These are phyloP conservation scores for Euphrasia confusa DNA, from an alignment of 257 asterid genomes.

Conservation along the genomic window DNA sequence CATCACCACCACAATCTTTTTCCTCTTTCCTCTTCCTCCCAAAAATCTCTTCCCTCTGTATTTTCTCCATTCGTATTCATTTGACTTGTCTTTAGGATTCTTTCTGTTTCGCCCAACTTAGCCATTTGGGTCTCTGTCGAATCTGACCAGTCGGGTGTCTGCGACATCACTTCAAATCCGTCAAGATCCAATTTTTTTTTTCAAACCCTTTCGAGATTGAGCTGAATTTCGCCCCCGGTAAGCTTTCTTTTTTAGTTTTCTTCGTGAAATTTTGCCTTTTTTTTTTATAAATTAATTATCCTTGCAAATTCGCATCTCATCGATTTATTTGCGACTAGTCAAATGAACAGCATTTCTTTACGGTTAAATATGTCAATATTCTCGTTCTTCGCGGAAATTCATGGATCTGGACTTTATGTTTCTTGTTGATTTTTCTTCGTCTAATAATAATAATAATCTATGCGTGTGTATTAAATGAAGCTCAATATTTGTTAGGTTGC, in stretches of 20 bases:
- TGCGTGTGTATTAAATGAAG: slow-evolving; percentile 10
- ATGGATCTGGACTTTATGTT: slow-evolving; percentile 31
- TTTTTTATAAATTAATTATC: slow-evolving; percentile 3
- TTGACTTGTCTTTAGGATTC: slow-evolving; percentile 49
- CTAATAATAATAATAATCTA: neutral
- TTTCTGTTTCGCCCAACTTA: slow-evolving; percentile 23
- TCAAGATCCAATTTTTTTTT: slow-evolving; percentile 28
- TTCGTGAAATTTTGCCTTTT: neutral
- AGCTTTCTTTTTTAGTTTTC: slow-evolving; percentile 11
- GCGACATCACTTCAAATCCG: slow-evolving; percentile 21
- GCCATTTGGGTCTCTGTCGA: slow-evolving; percentile 6
- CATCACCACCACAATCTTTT: neutral
- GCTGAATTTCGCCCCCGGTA: slow-evolving; percentile 39
- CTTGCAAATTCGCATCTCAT: slow-evolving; percentile 10
- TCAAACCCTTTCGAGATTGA: slow-evolving; percentile 17
- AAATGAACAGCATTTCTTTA: slow-evolving; percentile 12
- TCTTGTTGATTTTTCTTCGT: neutral
- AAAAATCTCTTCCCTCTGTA: slow-evolving; percentile 32
- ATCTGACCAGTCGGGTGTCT: slow-evolving; percentile 21
- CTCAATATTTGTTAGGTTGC: slow-evolving; percentile 14
- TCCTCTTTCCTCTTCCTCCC: slow-evolving; percentile 27
- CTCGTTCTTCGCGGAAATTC: slow-evolving; percentile 22
- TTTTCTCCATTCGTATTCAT: slow-evolving; percentile 39
- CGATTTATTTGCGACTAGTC: neutral
- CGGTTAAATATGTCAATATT: slow-evolving; percentile 14